Conservation (phyloP, 306 rosid genomes). For the Hippophae tibetana region DNA sequence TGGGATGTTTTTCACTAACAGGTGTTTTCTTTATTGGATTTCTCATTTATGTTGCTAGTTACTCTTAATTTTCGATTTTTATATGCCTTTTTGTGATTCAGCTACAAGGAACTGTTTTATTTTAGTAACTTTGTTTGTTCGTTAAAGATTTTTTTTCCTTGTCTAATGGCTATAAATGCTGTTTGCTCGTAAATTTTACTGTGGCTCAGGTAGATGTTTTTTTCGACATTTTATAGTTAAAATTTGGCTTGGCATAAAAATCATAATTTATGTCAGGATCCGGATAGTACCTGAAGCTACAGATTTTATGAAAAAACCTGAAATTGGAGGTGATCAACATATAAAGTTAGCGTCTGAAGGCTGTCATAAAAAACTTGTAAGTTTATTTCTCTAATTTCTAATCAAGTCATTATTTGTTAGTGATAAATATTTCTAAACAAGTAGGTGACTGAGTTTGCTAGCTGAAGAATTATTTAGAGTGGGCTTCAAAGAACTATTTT, state of each 20-base stretch:
- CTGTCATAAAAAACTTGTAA: constrained; percentile 50
- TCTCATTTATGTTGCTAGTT: constrained; percentile 4
- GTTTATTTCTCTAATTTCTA: constrained; percentile 20
- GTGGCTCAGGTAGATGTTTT: no score
- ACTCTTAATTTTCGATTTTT: constrained; percentile 15
- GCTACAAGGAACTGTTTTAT: neutral
- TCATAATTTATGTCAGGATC: constrained; percentile 45
- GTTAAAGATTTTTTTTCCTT: no score
- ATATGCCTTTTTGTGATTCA: constrained; percentile 5
- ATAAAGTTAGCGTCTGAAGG: constrained; percentile 28
- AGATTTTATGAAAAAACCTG: constrained; percentile 34
- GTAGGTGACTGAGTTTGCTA: neutral
- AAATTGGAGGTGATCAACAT: constrained; percentile 23
- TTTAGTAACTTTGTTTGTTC: constrained; percentile 3
- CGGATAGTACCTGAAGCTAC: constrained; percentile 47
- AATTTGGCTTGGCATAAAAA: constrained; percentile 9
- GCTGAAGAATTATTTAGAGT: neutral
- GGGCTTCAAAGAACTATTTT: neutral
- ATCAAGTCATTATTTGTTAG: neutral
- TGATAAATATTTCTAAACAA: neutral
- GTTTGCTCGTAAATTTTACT: no score
- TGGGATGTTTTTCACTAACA: constrained; percentile 69
- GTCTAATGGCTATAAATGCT: no score
- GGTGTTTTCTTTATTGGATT: constrained; percentile 41
- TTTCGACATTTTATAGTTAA: no score